Base-by-base conservation (phyloP, 768 basidiomycete species). In the Rubroboletus satanas region DNA sequence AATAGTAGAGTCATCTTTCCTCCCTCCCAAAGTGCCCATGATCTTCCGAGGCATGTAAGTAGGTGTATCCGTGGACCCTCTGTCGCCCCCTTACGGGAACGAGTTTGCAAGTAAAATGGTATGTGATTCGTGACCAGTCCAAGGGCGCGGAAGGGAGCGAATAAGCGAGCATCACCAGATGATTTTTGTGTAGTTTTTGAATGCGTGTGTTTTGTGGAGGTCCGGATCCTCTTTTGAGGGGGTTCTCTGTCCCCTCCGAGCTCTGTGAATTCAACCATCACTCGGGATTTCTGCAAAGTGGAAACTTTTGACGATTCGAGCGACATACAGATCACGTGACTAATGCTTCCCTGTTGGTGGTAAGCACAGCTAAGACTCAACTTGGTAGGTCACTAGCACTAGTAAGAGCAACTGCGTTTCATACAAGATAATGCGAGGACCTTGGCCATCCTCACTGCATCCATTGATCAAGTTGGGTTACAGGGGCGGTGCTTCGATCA, bases 21-120 rank as follows among this genome's bases (percentile, higher is more conserved):
- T 21, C 93, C 95, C 62, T 97, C 93, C 96, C 96, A 98, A 65
- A 97, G 75, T 17, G 93, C 90, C 95, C 95, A 98, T 60, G 90
- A 83, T 54, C 77, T 83, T 7, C 96, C 95, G 8, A 98, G 73
- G 64, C 90, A 94, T 11, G 93, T 95, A 33, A 97, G 72, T 41
- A 98, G 74, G 58, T 93, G 88, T 54, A 95, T 77, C 45, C 83
- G 81, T 1, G 95, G 93, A 3, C 88, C 90, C 18, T 88, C 87
- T 1, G 90, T 82, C 21, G 91, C 83, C 26, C 91, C 91, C 68
- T 94, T 95, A 65, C 85, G 78, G 1, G 89, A 84, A 51, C 92
- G 83, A 2, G 88, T 84, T 76, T 96, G 93, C 54, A 98, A 70
- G 15, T 88, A 83, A 67, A 96, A 92, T 10, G 95, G 93, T 26